Base-by-base conservation (phyloP, 2,329 filamentous ascomycete genomes). In the Sporothrix curviconia region DNA sequence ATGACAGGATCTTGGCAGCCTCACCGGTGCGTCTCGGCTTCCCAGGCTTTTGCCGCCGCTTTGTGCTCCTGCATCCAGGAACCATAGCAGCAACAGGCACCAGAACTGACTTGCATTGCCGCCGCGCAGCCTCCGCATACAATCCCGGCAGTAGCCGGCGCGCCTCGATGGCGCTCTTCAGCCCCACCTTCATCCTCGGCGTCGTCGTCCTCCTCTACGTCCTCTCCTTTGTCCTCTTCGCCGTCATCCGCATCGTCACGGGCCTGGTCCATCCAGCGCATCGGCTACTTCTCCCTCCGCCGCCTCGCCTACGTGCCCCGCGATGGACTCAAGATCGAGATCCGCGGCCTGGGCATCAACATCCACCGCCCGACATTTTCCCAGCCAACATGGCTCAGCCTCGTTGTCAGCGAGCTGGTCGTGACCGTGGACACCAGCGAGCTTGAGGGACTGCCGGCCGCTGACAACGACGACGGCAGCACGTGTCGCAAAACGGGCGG, bases 291-390 rank as follows among this genome's bases (percentile, higher is more conserved):
- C 64, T 96, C 94, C 36, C 79, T 99, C 64, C 87, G 92, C 63
- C 87, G 92, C 64, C 87, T 99, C 61, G 87, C 91, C 58, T 97
- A 95, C 71, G 90, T 89, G 14, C 90, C 90, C 28, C 86, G 82
- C 71, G 90, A 96, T 81, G 94, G 94, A 65, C 77, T 96, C 67
- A 87, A 87, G 66, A 84, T 99, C 71, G 90, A 96, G 71, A 85
- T 99, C 57, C 85, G 94, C 52, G 90, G 92, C 52, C 78, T 99
- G 54, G 91, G 94, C 44, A 78, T 99, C 65, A 87, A 89, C 58
- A 73, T 97, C 62, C 94, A 99, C 73, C 85, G 92, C 4, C 94
- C 94, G 12, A 97, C 94, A 6, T 97, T 99, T 72, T 90, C 92
- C 47, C 91, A 97, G 70, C 94, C 94, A 44, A 97, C 95, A 61